Base-by-base conservation (phyloP, 805 yeast genomes). In the Pichia scutulata region DNA sequence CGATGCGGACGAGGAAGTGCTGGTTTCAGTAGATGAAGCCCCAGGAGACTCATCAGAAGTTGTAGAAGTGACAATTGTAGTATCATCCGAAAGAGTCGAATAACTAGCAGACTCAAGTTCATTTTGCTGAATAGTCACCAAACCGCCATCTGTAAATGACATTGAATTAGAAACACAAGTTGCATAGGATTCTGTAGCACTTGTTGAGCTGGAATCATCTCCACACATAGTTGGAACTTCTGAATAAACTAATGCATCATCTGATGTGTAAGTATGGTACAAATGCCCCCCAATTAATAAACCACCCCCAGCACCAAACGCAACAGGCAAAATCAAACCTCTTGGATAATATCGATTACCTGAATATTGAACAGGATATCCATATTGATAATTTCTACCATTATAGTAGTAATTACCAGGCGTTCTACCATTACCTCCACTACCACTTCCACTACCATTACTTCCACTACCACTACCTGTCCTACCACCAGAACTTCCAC, bases 231-330 rank as follows among this genome's bases (percentile, higher is more conserved):
- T 47, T 23, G 54, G 54, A 6, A 51, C 52, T 18, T 54, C 54
- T 3, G 52, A 46, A 22, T 54, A 54, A 22, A 47, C 19, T 10
- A 54, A 22, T 5, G 52, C 39, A 13, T 43, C 47, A 36, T 44
- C 47, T 5, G 52, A 46, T 19, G 45, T 44, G 40, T 54, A 51
- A 7, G 56, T 54, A 16, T 51, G 53, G 28, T 54, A 54, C 14
- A 49, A 25, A 39, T 51, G 56, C 12, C 52, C 50, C 1, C 40
- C 49, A 8, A 39, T 13, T 14, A 54, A 33, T 7, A 39, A 47
- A 5, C 39, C 44, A 10, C 37, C 54, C 6, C 44, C 56, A 19
- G 45, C 48, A 14, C 50, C 53, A 26, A 24, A 49, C 3, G 33
- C 49, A 4, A 48, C 42, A 14, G 53, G 55, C 21, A 50, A 19